Conservation (phyloP, 139 green algal genomes). For the Pleodorina starrii region DNA sequence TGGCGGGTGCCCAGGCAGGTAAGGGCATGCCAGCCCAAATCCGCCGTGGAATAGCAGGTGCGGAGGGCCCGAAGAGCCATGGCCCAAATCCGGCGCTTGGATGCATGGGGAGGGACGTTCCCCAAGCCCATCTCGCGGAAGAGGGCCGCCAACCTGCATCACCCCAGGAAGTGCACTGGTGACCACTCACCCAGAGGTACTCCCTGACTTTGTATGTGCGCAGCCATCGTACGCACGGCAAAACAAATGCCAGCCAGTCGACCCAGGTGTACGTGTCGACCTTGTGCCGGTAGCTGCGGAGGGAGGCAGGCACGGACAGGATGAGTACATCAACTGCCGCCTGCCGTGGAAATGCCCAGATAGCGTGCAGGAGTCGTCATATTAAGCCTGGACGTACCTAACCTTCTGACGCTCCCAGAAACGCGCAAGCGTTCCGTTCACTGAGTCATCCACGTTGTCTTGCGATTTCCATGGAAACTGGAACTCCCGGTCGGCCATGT, state of each 20-base stretch:
- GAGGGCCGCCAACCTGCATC: no score
- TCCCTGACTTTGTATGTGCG: conserved; percentile 68
- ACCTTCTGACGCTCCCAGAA: conserved; percentile 13
- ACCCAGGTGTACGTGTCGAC: conserved; percentile 16
- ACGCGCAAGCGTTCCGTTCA: background rate
- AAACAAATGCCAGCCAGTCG: conserved; percentile 65
- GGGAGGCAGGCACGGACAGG: background rate
- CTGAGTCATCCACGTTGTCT: background rate
- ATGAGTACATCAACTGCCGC: background rate
- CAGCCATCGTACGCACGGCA: conserved; percentile 78
- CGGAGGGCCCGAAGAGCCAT: no score
- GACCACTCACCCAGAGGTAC: conserved; percentile 60
- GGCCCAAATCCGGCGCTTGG: no score
- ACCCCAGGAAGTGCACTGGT: no score
- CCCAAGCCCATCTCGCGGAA: no score
- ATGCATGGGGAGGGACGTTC: no score
- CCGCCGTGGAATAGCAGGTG: no score
- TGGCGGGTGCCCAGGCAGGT: no score
- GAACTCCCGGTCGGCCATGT: background rate
- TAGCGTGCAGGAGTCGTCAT: no score
- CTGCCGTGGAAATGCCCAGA: no score
- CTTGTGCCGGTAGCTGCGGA: conserved; percentile 24
- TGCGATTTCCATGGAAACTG: conserved; percentile 7
- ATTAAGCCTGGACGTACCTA: background rate
- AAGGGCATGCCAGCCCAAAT: no score